Base-by-base conservation (phyloP, 352 stramenopile genomes). In the Phytophthora sansomeana region DNA sequence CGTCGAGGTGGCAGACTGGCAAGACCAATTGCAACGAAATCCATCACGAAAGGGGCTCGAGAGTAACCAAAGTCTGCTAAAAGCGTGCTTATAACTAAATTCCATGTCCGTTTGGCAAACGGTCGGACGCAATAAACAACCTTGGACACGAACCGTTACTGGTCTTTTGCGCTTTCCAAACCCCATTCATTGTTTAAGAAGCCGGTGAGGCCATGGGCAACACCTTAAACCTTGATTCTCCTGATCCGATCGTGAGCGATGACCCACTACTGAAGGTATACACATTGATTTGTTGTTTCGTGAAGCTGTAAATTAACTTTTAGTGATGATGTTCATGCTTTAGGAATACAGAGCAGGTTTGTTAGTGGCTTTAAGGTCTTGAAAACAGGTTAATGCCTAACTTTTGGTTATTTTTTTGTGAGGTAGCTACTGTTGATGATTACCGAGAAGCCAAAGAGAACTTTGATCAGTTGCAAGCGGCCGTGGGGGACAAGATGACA, bases 401-500 rank as follows among this genome's bases (percentile, higher is more conserved):
- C 13, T 44, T 62, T 52, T 1, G 41, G 4, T 11, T 39, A 36
- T 6, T 1, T 58, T 17, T 50, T 29, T 21, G 33, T 48, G n/a
- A n/a, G 38, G 51, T 55, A 74, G 67, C 60, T 10, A 67, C 67
- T 0, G 52, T 74, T 13, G 63, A 72, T 1, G 80, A 90, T 38
- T 90, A 86, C 48, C 17, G 63, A 19, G 59, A 68, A 7, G 78
- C 82, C 4, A 87, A 89, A 33, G 74, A 83, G 14, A 89, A 88
- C 47, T 93, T 90, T 35, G 72, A 90, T 42, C 60, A 66, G 30
- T 74, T 93, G 3, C 83, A 92, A 55, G 75, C 69, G 8, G 81
- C 80, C 1, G 63, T 90, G 14, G 85, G 83, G 3, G 85, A 93
- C 75, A 89, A 91, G 59, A 93, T 91, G 85, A 86, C 83, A 0